A percentile compares a stretch with the other conserved stretches of the same genome.
phyloP scores from a whole-genome alignment of 768 basidiomycete species.

The Erythrobasidium yunnanense region DNA sequence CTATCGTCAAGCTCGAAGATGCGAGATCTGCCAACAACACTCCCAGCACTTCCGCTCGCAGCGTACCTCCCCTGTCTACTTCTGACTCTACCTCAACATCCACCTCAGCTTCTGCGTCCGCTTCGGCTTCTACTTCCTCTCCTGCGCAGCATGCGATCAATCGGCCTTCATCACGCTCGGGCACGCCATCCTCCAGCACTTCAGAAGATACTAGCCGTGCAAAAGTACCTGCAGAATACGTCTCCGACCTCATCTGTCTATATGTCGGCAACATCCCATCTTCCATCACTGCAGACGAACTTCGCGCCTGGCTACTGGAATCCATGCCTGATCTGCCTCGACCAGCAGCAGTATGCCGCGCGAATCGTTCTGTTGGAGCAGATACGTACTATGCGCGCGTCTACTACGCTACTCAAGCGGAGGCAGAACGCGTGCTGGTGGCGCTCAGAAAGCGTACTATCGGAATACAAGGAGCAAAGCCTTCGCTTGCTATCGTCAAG shows the following conservation, averaged over 20 bases:
- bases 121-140: too few relatives aligned
- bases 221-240: background rate
- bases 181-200: too few relatives aligned
- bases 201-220: background rate
- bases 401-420: background rate
- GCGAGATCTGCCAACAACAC: background rate
- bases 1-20: background rate
- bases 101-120: too few relatives aligned
- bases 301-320: background rate
- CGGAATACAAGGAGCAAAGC: background rate
- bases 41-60: background rate
- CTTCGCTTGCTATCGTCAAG: background rate
- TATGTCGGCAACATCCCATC: background rate
- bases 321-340: background rate
- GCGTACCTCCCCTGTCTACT: too few relatives aligned
- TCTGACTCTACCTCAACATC: too few relatives aligned
- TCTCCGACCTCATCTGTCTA: background rate
- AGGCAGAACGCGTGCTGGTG: background rate
- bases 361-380: background rate
- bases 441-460: background rate
- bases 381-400: background rate
- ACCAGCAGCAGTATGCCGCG: background rate
- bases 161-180: too few relatives aligned
- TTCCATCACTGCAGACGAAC: background rate
- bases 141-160: too few relatives aligned